Base-by-base conservation (phyloP, 2,329 filamentous ascomycete genomes). In the Elsinoe australis region DNA sequence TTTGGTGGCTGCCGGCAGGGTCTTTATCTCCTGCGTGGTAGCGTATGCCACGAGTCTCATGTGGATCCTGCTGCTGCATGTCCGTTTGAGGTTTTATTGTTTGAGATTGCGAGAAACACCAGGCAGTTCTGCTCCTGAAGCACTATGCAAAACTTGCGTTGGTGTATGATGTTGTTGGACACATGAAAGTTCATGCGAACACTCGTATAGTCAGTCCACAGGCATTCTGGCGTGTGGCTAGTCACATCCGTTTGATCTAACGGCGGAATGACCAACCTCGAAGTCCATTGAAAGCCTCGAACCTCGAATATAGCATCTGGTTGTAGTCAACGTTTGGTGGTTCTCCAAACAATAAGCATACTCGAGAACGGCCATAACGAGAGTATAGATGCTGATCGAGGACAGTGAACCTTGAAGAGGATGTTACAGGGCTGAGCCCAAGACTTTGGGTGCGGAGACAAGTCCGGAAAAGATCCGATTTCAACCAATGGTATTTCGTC, bases 301-400 rank as follows among this genome's bases (percentile, higher is more conserved):
- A 32, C 24, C 7, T 15, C 28, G 17, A 31, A 19, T 32, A 44
- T 44, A 32, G 39, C 21, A 28, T 28, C 18, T 44, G 26, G 14
- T n/a, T 3, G 17, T 6, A 21, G 6, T 8, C 17, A 44, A 44
- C 39, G 39, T 29, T 31, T 29, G 39, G 28, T 44, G 39, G 39
- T 44, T 44, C 39, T 44, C 21, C 18, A 12, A 26, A 44, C 17
- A 44, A 31, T 44, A 44, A 44, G 39, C 39, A 44, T 44, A 32
- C 24, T 32, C 26, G 24, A 6, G 39, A 44, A 44, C 39, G 26
- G 39, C 15, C 22, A 31, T 12, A 44, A 44, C 39, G 39, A 44
- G 39, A 44, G 39, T 44, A 44, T 44, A 42, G 39, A 44, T 24
- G 24, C n/a, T 44, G 39, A 44, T 44, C 39, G n/a, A 31, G 39